Conservation (phyloP, 2,329 filamentous ascomycete species). For the Apiospora arundinis region DNA sequence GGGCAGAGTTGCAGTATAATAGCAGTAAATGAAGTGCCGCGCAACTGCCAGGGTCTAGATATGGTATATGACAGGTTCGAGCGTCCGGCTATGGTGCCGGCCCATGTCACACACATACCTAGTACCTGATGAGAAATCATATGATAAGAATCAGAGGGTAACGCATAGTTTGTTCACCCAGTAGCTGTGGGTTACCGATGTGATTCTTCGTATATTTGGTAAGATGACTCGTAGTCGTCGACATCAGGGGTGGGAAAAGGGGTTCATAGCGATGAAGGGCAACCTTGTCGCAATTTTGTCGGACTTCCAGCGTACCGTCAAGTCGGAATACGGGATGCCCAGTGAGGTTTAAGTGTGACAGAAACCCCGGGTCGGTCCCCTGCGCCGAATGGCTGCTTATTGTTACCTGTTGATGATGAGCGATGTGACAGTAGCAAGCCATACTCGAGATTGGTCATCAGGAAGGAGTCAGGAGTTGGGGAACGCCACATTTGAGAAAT, state of each 20-base stretch:
- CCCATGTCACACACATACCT: background rate
- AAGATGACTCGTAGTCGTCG: background rate
- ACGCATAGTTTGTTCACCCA: background rate
- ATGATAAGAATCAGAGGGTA: background rate
- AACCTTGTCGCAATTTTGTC: background rate
- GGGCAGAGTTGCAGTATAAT: background rate
- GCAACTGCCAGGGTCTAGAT: background rate
- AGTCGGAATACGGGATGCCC: no score
- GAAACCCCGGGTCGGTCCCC: background rate
- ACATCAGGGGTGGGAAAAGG: no score
- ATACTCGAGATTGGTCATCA: background rate
- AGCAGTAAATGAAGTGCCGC: background rate
- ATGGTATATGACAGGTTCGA: background rate
- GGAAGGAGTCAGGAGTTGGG: background rate
- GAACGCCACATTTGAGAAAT: background rate
- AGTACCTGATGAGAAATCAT: background rate
- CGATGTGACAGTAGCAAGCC: background rate
- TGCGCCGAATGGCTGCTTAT: background rate
- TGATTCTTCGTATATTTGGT: background rate
- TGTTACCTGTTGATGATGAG: background rate
- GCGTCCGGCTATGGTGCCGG: background rate
- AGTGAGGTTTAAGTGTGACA: background rate
- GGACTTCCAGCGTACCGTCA: background rate
- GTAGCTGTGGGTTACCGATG: background rate
- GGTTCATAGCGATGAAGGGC: background rate